Conservation (phyloP, 495 filamentous ascomycete species). For the Tuber borchii region DNA sequence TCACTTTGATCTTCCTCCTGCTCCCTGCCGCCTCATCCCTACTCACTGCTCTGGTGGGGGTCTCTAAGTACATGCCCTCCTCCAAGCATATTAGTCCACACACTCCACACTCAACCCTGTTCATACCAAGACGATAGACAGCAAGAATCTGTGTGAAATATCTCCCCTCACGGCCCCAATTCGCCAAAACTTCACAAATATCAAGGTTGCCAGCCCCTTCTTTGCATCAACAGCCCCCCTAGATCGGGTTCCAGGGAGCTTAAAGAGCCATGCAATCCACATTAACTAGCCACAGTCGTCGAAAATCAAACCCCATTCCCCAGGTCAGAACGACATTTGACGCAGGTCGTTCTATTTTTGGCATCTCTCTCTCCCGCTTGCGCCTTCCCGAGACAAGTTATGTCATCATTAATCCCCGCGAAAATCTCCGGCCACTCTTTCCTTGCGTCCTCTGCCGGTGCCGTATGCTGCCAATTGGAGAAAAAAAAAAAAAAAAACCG, state of each 20-base stretch:
- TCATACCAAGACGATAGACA: not conserved
- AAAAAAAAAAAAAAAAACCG: not conserved
- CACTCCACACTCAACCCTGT: not conserved
- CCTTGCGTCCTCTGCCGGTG: not conserved
- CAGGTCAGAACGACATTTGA: not conserved
- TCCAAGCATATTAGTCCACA: not conserved
- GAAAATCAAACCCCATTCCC: not conserved
- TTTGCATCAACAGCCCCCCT: not conserved
- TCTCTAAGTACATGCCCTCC: not conserved
- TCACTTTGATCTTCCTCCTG: not conserved
- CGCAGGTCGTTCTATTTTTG: not conserved
- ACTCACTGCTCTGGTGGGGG: not conserved
- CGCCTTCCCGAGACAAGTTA: not conserved
- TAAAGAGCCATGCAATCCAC: not conserved
- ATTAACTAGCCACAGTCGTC: not conserved
- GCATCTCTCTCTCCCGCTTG: not conserved
- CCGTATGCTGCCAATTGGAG: not conserved
- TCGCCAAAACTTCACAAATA: not conserved
- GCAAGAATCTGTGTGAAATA: not conserved
- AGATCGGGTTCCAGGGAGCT: not conserved
- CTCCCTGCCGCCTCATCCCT: not conserved
- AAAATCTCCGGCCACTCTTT: not conserved
- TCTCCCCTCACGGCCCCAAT: not conserved
- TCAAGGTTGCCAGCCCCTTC: not conserved
- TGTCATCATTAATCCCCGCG: not conserved